Conservation (phyloP, 2,329 filamentous ascomycete genomes). For the Verticillium albo-atrum region DNA sequence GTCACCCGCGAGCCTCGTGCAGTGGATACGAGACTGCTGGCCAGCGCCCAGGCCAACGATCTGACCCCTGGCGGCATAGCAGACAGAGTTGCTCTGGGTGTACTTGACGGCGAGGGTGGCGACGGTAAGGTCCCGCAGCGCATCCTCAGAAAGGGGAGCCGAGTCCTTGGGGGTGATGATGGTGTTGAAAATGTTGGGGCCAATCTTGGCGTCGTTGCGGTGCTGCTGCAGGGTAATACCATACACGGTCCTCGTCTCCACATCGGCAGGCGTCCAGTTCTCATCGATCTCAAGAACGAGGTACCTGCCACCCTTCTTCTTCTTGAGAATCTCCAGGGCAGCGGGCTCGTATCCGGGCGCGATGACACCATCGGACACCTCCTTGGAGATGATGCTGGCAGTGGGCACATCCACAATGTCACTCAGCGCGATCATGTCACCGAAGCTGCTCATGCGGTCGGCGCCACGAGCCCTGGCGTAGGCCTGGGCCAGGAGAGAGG, state of each 20-base stretch:
- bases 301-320: conserved; percentile 98
- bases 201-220: conserved; percentile 87
- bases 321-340: conserved; percentile 85
- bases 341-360: conserved; percentile 81
- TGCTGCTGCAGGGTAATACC: conserved; percentile 84
- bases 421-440: conserved; percentile 91
- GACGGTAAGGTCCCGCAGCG: conserved; percentile 84
- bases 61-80: conserved; percentile 92
- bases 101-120: conserved; percentile 98
- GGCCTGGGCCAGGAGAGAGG: conserved; percentile 82
- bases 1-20: conserved; percentile 93
- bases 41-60: conserved; percentile 91
- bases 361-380: conserved; percentile 96
- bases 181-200: conserved; percentile 77
- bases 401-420: conserved; percentile 88
- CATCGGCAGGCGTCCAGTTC: conserved; percentile 73
- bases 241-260: conserved; percentile 83
- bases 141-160: conserved; percentile 67
- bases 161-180: conserved; percentile 84
- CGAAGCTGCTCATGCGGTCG: conserved; percentile 98
- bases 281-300: conserved; percentile 93
- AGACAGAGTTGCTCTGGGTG: conserved; percentile 98
- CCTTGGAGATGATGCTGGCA: conserved; percentile 94
- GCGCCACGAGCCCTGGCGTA: conserved; percentile 94
- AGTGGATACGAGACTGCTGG: conserved; percentile 97